Conservation (phyloP, 164 flowering plant genomes). For the Vitis riparia region DNA sequence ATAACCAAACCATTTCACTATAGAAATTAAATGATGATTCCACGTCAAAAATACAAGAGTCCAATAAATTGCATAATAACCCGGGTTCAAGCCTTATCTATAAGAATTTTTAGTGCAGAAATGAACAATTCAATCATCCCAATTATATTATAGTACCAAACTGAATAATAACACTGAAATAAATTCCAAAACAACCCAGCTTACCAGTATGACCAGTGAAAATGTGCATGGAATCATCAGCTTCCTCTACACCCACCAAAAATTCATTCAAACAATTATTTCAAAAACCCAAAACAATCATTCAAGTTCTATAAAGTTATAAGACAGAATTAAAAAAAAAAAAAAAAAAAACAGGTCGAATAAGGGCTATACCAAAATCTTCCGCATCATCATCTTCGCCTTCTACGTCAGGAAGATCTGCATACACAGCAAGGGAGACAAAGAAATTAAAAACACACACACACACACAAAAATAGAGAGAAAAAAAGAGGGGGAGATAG, state of each 20-base stretch:
- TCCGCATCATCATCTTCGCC: conserved; percentile 53
- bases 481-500: not conserved
- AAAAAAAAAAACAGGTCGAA: not conserved
- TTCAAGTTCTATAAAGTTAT: not conserved
- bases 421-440: not conserved
- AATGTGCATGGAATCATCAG: conserved; percentile 80
- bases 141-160: no score
- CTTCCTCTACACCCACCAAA: conserved; percentile 42
- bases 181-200: not conserved
- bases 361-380: conserved; percentile 18
- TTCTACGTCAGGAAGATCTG: conserved; percentile 79
- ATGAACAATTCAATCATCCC: no score
- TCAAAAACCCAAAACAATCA: not conserved
- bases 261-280: not conserved
- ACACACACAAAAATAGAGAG: conserved; percentile 7
- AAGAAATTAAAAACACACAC: not conserved
- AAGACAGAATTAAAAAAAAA: not conserved
- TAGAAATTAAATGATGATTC: no score
- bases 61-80: no score
- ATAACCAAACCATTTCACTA: no score
- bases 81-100: no score
- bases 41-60: no score
- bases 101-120: no score
- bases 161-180: no score
- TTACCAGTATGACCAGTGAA: conserved; percentile 89